Conservation (phyloP, 139 green algal genomes). For the Auxenochlorella pyrenoidosa region DNA sequence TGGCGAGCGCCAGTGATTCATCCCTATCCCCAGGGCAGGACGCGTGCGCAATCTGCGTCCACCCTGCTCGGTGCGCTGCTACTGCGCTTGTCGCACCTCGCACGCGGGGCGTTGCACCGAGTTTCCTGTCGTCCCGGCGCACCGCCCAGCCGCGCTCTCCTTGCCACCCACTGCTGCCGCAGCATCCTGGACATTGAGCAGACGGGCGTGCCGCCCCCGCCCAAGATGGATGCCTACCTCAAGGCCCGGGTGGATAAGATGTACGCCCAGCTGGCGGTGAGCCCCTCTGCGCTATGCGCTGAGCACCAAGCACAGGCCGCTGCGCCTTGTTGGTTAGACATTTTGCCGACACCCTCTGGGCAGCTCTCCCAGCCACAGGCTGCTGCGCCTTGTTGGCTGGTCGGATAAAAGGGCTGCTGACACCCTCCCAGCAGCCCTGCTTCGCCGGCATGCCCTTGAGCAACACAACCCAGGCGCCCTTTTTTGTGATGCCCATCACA, state of each 20-base stretch:
- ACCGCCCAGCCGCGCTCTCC: not conserved
- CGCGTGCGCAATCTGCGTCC: no score
- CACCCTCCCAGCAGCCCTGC: no score
- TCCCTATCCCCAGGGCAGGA: no score
- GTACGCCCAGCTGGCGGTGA: constrained; percentile 71
- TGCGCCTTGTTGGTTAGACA: no score
- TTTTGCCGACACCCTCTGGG: no score
- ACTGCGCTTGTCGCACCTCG: not conserved
- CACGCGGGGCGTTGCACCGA: not conserved
- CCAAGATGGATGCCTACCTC: constrained; percentile 79
- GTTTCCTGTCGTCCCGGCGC: no score
- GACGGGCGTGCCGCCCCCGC: constrained; percentile 60
- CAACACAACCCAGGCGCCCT: no score
- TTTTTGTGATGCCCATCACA: no score
- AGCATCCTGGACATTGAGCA: constrained; percentile 47
- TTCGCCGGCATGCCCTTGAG: no score
- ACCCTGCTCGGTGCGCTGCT: not conserved
- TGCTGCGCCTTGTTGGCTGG: no score
- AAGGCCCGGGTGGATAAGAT: constrained; percentile 76
- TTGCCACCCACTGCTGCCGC: not conserved
- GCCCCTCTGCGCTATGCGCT: not conserved
- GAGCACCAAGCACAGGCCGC: not conserved
- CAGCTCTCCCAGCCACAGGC: no score
- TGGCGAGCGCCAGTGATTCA: not conserved
- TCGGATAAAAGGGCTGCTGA: no score